phyloP scores from a whole-genome alignment of 2,329 filamentous ascomycete species.

The Aureobasidium lini region DNA sequence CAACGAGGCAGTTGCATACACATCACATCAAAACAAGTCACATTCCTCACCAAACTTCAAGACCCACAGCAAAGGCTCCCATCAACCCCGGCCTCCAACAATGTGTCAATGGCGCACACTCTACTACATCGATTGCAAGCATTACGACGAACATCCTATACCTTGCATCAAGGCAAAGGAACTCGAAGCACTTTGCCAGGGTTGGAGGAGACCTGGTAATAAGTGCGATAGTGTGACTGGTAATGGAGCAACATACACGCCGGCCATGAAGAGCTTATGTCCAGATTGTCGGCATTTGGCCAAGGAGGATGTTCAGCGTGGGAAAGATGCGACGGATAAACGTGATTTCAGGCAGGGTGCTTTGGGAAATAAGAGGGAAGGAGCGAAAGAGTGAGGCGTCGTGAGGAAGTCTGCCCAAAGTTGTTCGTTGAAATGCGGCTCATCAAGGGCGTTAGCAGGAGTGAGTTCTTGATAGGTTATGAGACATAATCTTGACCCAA shows the following conservation, averaged over 20 bases:
- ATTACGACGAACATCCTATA: neutral
- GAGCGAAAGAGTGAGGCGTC: no score
- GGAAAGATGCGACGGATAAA: neutral
- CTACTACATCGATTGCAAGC: neutral
- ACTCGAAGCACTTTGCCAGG: neutral
- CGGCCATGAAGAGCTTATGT: neutral
- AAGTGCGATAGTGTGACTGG: neutral
- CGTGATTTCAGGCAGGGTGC: no score
- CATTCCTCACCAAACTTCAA: neutral
- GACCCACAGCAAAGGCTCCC: neutral
- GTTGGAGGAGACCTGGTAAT: neutral
- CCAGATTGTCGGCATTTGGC: neutral
- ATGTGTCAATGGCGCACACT: neutral
- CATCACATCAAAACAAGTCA: neutral
- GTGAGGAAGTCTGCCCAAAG: no score
- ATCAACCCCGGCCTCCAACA: neutral
- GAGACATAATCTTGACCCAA: no score
- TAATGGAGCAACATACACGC: neutral
- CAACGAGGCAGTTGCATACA: neutral
- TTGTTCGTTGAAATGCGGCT: no score
- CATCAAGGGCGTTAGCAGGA: no score
- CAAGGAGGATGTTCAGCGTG: neutral
- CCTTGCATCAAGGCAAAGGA: neutral
- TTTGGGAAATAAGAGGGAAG: no score
- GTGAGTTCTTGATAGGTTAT: no score